Evolutionary conservation across 192 early-diverging fungal species (phyloP).

Genomic region (Coemansia interrupta): DNA sequence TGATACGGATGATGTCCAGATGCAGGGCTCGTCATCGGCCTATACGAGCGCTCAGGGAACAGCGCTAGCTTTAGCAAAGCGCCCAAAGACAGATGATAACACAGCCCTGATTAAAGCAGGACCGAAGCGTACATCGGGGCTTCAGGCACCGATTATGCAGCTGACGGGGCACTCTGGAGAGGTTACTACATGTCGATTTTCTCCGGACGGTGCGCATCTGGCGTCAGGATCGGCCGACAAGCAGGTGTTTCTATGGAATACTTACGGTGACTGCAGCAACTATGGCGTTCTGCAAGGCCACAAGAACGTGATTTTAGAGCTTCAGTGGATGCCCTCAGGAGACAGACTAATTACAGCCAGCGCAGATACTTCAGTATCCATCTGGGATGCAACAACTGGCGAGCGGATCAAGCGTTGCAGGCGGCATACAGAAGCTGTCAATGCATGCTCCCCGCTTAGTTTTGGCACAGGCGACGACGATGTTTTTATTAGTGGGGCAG

Average conservation of each 20-base stretch:
- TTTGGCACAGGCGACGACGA: slow-evolving; percentile 61
- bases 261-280: slow-evolving; percentile 86
- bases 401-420: slow-evolving; percentile 76
- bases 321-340: slow-evolving; percentile 85
- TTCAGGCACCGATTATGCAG: slow-evolving; percentile 84
- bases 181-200: slow-evolving; percentile 81
- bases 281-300: slow-evolving; percentile 87
- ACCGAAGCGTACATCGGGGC: slow-evolving; percentile 64
- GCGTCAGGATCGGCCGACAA: slow-evolving; percentile 81
- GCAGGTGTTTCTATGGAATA: slow-evolving; percentile 90
- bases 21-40: background rate
- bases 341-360: slow-evolving; percentile 80
- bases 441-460: slow-evolving; percentile 69
- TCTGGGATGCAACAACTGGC: slow-evolving; percentile 84
- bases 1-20: slow-evolving; percentile 5
- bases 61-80: slow-evolving; percentile 44
- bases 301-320: slow-evolving; percentile 75
- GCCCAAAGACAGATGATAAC: slow-evolving; percentile 28
- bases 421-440: slow-evolving; percentile 79
- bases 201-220: slow-evolving; percentile 74
- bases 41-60: slow-evolving; percentile 13
- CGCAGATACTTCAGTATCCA: slow-evolving; percentile 70
- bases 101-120: slow-evolving; percentile 25
- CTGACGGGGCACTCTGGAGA: slow-evolving; percentile 79
- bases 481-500: slow-evolving; percentile 74